A percentile compares a stretch with the other conserved stretches of the same genome.
These are phyloP conservation scores for Cymbidium sinense DNA, from an alignment of 106 monocot species.

Conservation along the genomic window DNA sequence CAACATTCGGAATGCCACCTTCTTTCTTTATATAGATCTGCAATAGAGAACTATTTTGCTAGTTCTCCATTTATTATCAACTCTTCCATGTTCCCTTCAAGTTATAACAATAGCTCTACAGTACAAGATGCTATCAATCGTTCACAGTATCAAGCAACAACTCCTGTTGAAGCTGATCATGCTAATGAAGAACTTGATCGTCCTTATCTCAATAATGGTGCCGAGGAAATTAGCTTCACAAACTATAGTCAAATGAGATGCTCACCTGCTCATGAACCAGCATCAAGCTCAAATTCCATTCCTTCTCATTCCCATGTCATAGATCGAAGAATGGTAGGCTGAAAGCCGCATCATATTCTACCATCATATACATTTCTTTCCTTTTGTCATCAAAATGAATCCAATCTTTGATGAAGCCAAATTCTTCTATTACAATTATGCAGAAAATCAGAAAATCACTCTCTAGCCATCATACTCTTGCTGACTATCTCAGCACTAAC, in stretches of 20 bases:
- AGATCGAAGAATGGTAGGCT: neutral
- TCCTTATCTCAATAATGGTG: too few species aligned
- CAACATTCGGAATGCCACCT: neutral
- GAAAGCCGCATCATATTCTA: neutral
- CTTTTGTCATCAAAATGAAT: neutral
- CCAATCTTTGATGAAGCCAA: neutral
- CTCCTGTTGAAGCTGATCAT: too few species aligned
- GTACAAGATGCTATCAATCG: too few species aligned
- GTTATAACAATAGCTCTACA: neutral
- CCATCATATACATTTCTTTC: neutral
- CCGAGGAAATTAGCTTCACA: neutral
- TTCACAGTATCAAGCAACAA: too few species aligned
- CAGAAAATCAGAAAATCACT: slow-evolving; percentile 30
- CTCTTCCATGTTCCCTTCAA: neutral
- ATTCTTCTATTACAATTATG: neutral
- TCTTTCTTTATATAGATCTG: neutral
- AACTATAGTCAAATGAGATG: neutral
- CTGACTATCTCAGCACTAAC: slow-evolving; percentile 62
- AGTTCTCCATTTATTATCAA: neutral
- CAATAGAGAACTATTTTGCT: neutral
- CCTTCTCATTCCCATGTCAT: neutral
- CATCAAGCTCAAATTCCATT: neutral
- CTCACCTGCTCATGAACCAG: neutral
- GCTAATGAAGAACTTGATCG: too few species aligned
- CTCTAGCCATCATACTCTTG: slow-evolving; percentile 49